Base-by-base conservation (phyloP, 169 alveolate species). In the Perkinsus chesapeaki region DNA sequence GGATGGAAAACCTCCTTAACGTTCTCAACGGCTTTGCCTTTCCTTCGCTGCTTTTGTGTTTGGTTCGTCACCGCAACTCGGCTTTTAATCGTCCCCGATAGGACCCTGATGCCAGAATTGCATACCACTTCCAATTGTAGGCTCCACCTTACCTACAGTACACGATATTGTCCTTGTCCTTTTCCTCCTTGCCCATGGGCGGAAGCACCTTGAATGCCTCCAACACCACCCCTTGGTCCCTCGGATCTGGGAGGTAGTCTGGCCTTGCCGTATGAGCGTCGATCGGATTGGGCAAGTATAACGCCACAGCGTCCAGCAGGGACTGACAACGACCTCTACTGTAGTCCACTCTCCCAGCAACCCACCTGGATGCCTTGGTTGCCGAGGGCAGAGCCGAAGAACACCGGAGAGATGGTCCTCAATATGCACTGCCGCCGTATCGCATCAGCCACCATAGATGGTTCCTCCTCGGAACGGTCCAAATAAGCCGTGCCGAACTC, bases 361-460 rank as follows among this genome's bases (percentile, higher is more conserved):
- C 82, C 82, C 31, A 60, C 82, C 82, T 60, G 82, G 12, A 94
- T 93, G 48, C 95, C 95, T 27, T 91, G 73, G 37, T 37, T n/a
- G 73, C 93, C 92, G 39, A 92, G 72, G n/a, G 95, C 95, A 20
- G 95, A 94, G 3, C 95, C 95, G 72, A 93, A 92, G 39, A 92
- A 27, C 16, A 94, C 95, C n/a, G 95, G 95, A 10, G 92, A 47
- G 16, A 60, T 60, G 31, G 82, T 60, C 82, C 82, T 1, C 23
- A 20, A 34, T 0, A 60, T 1, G 82, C 82, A 60, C 82, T 60
- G 82, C 12, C 82, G 82, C 82, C 82, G 12, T 7, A 60, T 34
- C 27, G 82, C 82, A 60, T 60, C 82, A 27, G 82, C 82, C 12
- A 60, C 82, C 0, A 60, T 16, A 9, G 82, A 27, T 7, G 82